A percentile compares a stretch with the other conserved stretches of the same genome.
Conservation (phyloP, 257 asterid species). For the Henckelia pumila region DNA sequence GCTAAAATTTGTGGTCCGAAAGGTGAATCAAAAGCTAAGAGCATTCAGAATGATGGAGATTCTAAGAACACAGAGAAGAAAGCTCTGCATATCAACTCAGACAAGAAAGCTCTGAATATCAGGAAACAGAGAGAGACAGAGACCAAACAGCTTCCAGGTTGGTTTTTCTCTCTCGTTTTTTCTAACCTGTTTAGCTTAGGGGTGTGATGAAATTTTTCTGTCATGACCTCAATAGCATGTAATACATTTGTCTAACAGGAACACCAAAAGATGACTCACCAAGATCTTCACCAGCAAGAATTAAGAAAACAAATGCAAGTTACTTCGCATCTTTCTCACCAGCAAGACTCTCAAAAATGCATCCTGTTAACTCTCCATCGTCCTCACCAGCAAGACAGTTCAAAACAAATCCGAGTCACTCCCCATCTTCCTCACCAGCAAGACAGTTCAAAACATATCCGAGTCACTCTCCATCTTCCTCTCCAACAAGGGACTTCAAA, state of each 20-base stretch:
- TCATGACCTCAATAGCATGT: background rate
- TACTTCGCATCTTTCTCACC: slow-evolving; percentile 39
- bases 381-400: slow-evolving; percentile 35
- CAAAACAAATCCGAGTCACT: slow-evolving; percentile 5
- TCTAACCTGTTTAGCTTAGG: slow-evolving; percentile 3
- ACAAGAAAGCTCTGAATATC: slow-evolving; percentile 28
- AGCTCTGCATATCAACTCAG: slow-evolving; percentile 24
- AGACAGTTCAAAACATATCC: slow-evolving; percentile 25
- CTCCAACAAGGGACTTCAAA: slow-evolving; percentile 33
- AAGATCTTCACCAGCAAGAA: slow-evolving; percentile 43
- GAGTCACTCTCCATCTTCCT: slow-evolving; percentile 29
- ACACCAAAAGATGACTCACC: slow-evolving; percentile 28
- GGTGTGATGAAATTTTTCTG: background rate
- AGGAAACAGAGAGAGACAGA: slow-evolving; percentile 36
- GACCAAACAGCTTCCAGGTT: slow-evolving; percentile 42
- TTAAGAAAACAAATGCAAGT: slow-evolving; percentile 23
- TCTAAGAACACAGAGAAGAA: slow-evolving; percentile 37
- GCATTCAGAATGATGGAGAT: slow-evolving; percentile 18
- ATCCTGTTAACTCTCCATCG: slow-evolving; percentile 24
- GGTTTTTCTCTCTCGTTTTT: background rate
- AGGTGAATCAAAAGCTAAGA: slow-evolving; percentile 22
- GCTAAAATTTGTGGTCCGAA: slow-evolving; percentile 22
- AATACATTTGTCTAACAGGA: slow-evolving; percentile 31
- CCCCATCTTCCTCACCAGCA: slow-evolving; percentile 41
- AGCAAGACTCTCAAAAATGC: slow-evolving; percentile 14